A percentile compares a stretch with the other conserved stretches of the same genome.
Conservation (phyloP, 768 basidiomycete genomes). For the Collybia nuda region DNA sequence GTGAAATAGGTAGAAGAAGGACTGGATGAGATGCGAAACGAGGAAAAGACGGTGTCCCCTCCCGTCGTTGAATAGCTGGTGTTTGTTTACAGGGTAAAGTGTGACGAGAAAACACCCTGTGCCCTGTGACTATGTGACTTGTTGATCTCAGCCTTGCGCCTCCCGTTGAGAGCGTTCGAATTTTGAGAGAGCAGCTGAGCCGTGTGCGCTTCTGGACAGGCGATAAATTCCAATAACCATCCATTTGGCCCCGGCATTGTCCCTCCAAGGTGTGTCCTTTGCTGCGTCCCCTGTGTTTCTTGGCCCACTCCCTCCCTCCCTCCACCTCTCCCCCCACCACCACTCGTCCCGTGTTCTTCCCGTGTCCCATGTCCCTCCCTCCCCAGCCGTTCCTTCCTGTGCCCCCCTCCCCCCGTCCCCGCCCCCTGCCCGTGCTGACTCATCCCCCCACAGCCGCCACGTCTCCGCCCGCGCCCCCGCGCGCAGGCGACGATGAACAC, state of each 20-base stretch:
- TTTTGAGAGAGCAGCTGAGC: no score
- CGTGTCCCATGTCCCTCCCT: not conserved
- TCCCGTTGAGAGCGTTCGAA: not conserved
- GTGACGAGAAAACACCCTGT: not conserved
- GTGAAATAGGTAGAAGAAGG: no score
- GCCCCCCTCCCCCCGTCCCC: not conserved
- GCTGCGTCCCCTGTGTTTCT: not conserved
- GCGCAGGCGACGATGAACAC: no score
- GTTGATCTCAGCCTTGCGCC: not conserved
- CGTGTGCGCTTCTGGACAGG: no score
- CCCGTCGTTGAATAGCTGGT: no score
- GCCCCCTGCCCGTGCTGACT: not conserved
- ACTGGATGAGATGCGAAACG: no score
- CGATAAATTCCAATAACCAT: no score
- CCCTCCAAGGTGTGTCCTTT: not conserved
- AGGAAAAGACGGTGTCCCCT: no score
- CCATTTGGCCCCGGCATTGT: no score
- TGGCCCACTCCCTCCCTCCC: not conserved
- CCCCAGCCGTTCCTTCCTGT: not conserved
- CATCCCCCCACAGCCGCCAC: no score
- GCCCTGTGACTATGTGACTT: constrained; percentile 3
- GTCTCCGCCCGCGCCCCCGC: no score
- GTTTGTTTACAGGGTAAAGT: not conserved
- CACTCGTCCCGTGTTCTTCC: no score
- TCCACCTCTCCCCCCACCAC: not conserved